Percentiles rank a stretch among this genome's conserved stretches.
These are phyloP conservation scores for Saururus chinensis DNA, from an alignment of 164 flowering plant species.

Conservation along the genomic window DNA sequence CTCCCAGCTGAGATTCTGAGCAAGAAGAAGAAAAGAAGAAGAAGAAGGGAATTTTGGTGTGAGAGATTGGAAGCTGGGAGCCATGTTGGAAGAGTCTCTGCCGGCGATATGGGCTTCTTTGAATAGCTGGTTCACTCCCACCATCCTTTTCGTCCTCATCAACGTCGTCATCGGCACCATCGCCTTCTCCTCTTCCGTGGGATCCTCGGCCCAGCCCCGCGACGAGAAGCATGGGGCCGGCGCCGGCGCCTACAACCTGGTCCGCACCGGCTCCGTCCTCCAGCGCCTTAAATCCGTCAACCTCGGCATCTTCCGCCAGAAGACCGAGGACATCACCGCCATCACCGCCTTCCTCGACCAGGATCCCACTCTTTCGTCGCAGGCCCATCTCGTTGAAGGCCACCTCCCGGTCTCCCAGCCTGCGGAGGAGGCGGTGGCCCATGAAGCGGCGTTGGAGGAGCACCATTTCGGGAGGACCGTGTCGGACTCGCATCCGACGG, in stretches of 20 bases:
- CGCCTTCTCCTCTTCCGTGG: slow-evolving; percentile 25
- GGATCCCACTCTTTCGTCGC: no score
- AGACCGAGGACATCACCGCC: slow-evolving; percentile 9
- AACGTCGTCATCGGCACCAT: slow-evolving; percentile 57
- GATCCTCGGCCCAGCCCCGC: neutral
- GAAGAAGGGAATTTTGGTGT: neutral
- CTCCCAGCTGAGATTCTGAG: no score
- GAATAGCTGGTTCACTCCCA: slow-evolving; percentile 57
- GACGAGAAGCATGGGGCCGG: neutral
- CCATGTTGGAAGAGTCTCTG: slow-evolving; percentile 16
- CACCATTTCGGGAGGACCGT: slow-evolving; percentile 3
- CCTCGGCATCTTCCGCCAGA: slow-evolving; percentile 11
- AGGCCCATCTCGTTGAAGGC: neutral
- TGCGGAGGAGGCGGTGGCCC: slow-evolving; percentile 1
- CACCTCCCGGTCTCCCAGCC: neutral
- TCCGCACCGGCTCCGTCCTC: slow-evolving; percentile 28
- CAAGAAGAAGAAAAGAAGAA: neutral
- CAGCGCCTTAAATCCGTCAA: slow-evolving; percentile 34
- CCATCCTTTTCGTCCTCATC: slow-evolving; percentile 51
- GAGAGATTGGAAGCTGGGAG: neutral
- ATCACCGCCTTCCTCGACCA: neutral
- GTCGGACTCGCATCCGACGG: slow-evolving; percentile 11
- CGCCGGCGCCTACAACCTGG: slow-evolving; percentile 3
- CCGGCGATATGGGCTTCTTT: slow-evolving; percentile 21
- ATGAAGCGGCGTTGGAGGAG: neutral